Percentiles rank a stretch among this genome's conserved stretches.
These are phyloP conservation scores for Nyctanthes arbortristis DNA, from an alignment of 257 asterid species.

Conservation along the genomic window DNA sequence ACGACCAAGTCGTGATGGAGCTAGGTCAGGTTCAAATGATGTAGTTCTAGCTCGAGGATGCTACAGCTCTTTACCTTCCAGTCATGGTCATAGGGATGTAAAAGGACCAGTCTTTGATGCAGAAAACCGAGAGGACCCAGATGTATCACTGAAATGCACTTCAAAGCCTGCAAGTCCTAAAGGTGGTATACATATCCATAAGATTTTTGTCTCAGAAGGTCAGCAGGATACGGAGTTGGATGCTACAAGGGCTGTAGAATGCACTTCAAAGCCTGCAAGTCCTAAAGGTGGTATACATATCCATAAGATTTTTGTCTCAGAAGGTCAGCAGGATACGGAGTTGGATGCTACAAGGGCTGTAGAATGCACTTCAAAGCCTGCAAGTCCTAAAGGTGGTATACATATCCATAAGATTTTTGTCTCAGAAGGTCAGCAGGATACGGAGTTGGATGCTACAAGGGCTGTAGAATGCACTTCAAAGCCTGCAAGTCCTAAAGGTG, in stretches of 20 bases:
- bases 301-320: conserved; percentile 34
- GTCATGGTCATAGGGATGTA: conserved; percentile 42
- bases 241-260: conserved; percentile 36
- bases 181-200: conserved; percentile 34
- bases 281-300: conserved; percentile 33
- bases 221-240: conserved; percentile 44
- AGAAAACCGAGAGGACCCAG: conserved; percentile 38
- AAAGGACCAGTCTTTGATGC: conserved; percentile 41
- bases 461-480: conserved; percentile 38
- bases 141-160: conserved; percentile 30
- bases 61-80: conserved; percentile 51
- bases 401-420: conserved; percentile 31
- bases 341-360: conserved; percentile 41
- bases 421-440: conserved; percentile 38
- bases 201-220: conserved; percentile 34
- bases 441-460: conserved; percentile 40
- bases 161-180: conserved; percentile 41
- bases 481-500: conserved; percentile 43
- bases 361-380: conserved; percentile 40
- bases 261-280: conserved; percentile 41
- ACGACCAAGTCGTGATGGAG: conserved; percentile 64
- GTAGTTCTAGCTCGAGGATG: conserved; percentile 47
- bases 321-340: conserved; percentile 39
- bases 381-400: conserved; percentile 39
- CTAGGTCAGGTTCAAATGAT: conserved; percentile 61